Evolutionary conservation across 768 basidiomycete species (phyloP), one percentile per base, ranked within the genome.

Genomic region (Phanerochaete carnosa): DNA sequence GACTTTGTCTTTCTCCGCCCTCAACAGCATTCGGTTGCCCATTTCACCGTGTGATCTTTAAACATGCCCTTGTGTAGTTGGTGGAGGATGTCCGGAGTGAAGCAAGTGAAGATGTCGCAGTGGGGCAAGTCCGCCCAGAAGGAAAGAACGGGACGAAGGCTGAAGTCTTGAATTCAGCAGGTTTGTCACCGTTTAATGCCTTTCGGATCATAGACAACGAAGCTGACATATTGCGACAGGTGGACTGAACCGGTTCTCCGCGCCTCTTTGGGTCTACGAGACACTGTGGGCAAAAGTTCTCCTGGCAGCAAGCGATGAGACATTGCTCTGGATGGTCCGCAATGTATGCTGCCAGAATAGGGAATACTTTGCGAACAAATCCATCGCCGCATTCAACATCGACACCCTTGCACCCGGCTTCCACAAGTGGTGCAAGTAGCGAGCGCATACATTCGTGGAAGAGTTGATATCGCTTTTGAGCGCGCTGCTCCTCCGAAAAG

Each of bases 1-100:
- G n/a, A n/a, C n/a, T n/a, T n/a, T n/a, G n/a, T n/a, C n/a, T n/a
- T n/a, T n/a, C n/a, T n/a, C n/a, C n/a, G n/a, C n/a, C n/a, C n/a
- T n/a, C n/a, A n/a, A n/a, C n/a, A n/a, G n/a, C n/a, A n/a, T 25
- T n/a, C 22, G 4, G 65, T 66, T 12, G 64, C 70, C 80, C 80
- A 81, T 6, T 66, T 70, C 1, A 73, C 65, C n/a, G 77, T 51
- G 49, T 80, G 79, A 45, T 79, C 75, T 35, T 78, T 77, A 68
- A 80, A 77, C 2, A 79, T 59, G 0, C 80, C 80, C 62, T 82
- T 76, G 66, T 82, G 73, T 0, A 82, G 70, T 58, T 80, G 78
- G 58, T 83, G 80, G 23, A 81, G 75, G 16, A 80, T 23, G 67
- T 79, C 67, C 19, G 74, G 72, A 0, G 74, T 77, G 45, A 80